These are phyloP conservation scores for Pseudocercospora cruenta DNA, from an alignment of 2,329 filamentous ascomycete genomes.

Conservation along the genomic window DNA sequence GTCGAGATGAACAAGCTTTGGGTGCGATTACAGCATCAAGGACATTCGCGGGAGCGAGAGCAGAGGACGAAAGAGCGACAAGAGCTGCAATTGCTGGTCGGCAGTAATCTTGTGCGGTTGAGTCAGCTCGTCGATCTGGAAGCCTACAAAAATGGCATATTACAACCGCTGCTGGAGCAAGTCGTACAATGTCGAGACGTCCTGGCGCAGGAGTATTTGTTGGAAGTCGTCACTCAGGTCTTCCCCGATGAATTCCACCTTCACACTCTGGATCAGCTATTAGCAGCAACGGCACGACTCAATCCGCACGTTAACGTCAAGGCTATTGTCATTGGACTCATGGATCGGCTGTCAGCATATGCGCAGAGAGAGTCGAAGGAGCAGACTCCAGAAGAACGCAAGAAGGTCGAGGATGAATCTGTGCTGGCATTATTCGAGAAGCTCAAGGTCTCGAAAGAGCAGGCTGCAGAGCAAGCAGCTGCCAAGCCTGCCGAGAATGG, in stretches of 20 bases:
- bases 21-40: conserved; percentile 96
- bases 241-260: conserved; percentile 99
- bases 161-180: conserved; percentile 88
- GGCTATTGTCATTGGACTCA: conserved; percentile 94
- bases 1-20: conserved; percentile 99
- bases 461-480: conserved; percentile 35
- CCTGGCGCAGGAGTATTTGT: conserved; percentile 91
- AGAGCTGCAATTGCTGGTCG: conserved; percentile 92
- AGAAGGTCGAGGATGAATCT: conserved; percentile 82
- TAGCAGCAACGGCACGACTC: conserved; percentile 87
- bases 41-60: conserved; percentile 91
- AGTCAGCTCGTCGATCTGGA: conserved; percentile 96
- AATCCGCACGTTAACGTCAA: conserved; percentile 98
- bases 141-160: conserved; percentile 86
- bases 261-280: conserved; percentile 91
- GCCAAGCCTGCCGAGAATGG: conserved; percentile 36
- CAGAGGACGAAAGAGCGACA: conserved; percentile 91
- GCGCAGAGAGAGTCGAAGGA: conserved; percentile 83
- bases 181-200: conserved; percentile 98
- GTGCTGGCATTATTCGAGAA: conserved; percentile 77
- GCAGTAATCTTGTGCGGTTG: conserved; percentile 91
- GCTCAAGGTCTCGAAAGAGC: conserved; percentile 68
- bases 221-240: conserved; percentile 98
- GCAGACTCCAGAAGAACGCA: conserved; percentile 70
- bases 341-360: conserved; percentile 94